Evolutionary conservation across 805 yeast species (phyloP), one percentile per base, ranked within the genome.

Genomic region (Grigorovia yakushimaensis): DNA sequence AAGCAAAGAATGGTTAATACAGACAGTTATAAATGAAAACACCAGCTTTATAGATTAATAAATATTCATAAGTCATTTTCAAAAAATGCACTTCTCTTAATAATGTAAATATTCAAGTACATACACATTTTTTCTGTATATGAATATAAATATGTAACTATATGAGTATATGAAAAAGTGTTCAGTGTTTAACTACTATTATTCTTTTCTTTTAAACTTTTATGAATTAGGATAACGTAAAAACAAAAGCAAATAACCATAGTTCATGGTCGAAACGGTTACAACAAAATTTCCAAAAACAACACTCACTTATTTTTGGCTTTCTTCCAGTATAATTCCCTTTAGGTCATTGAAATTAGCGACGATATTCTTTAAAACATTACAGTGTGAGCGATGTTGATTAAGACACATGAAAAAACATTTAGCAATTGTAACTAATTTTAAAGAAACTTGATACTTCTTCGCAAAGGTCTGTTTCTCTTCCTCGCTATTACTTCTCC

Each of bases 1-100:
- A 46, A 47, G 53, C 7, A 62, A 62, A 48, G 68, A 64, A 46
- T 63, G 66, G 68, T 65, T 51, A 45, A 62, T 56, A 45, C 66
- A 47, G 57, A 61, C 51, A 44, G 61, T 55, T 5, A 61, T 64
- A 5, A 64, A 61, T 48, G 65, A 54, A 40, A 43, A 47, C 24
- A 30, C 56, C 2, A 51, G 49, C 8, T 50, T 50, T 33, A 33
- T 33, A 15, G 17, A 33, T 7, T 6, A n/a, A 3, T 33, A 9
- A 33, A 33, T 33, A 33, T 33, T 33, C 37, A 13, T 33, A 2
- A 33, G 17, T 33, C n/a, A n/a, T 33, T 15, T 15, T 33, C 17
- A 13, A 15, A 7, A 24, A 27, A 27, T 10, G 13, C 3, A 5
- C 9, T 27, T 27, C 13, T 27, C 9, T 27, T 27, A 15, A 10